A percentile compares a stretch with the other conserved stretches of the same genome.
phyloP scores from a whole-genome alignment of 2,329 filamentous ascomycete genomes.

The Epichloe hybrida region DNA sequence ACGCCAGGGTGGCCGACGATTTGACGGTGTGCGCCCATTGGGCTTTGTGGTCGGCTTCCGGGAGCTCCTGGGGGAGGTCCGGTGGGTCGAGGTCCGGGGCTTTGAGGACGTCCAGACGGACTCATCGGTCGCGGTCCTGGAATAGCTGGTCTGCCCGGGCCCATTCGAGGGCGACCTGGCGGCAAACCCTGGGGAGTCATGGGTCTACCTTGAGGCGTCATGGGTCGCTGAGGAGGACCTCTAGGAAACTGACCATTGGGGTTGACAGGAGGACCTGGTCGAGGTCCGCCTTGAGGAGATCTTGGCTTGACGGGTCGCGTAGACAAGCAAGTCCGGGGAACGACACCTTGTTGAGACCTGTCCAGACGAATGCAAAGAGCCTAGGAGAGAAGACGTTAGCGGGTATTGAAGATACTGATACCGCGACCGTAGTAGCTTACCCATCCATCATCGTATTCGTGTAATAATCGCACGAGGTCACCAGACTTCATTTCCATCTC shows the following conservation, averaged over 20 bases:
- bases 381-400: constrained; percentile 16
- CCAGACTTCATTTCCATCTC: constrained; percentile 73
- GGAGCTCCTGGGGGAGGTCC: constrained; percentile 15
- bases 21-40: constrained; percentile 26
- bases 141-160: constrained; percentile 8
- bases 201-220: constrained; percentile 13
- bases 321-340: constrained; percentile 85
- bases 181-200: constrained; percentile 1
- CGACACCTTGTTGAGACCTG: constrained; percentile 82
- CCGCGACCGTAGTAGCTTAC: constrained; percentile 37
- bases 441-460: constrained; percentile 98
- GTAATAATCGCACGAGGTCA: constrained; percentile 74
- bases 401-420: constrained; percentile 9
- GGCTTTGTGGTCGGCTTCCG: constrained; percentile 26
- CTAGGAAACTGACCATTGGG: constrained; percentile 11
- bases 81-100: background rate
- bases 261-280: constrained; percentile 39
- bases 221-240: constrained; percentile 20
- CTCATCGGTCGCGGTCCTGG: constrained; percentile 25
- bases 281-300: constrained; percentile 35
- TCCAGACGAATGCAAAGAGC: constrained; percentile 86
- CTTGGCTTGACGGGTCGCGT: constrained; percentile 84
- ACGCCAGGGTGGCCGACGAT: constrained; percentile 31
- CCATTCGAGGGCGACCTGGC: constrained; percentile 6
- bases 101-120: constrained; percentile 20